These are phyloP conservation scores for Camelina hispida DNA, from an alignment of 345 rosid genomes.

Conservation along the genomic window DNA sequence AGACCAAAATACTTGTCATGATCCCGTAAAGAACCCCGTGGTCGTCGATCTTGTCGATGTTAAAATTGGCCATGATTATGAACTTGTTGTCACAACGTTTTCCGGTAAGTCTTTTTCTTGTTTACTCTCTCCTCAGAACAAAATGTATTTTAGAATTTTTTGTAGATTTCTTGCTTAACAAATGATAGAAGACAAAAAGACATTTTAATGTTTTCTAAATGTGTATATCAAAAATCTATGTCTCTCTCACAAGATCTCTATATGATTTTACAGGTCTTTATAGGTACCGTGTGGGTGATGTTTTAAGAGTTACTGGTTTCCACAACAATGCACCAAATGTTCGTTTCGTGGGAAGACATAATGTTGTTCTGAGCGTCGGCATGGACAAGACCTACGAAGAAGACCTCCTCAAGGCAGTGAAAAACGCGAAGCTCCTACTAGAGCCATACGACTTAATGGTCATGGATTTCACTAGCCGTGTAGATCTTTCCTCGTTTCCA, in stretches of 20 bases:
- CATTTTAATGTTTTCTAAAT: background rate
- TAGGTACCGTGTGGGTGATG: slow-evolving; percentile 81
- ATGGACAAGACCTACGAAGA: slow-evolving; percentile 86
- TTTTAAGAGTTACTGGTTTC: slow-evolving; percentile 75
- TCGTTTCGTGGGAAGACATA: slow-evolving; percentile 68
- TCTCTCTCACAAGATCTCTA: background rate
- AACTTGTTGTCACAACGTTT: slow-evolving; percentile 76
- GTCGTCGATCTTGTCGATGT: slow-evolving; percentile 75
- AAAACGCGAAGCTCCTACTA: slow-evolving; percentile 53
- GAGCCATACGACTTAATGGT: slow-evolving; percentile 68
- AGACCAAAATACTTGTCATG: slow-evolving; percentile 41
- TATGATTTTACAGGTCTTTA: slow-evolving; percentile 59
- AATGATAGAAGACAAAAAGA: background rate
- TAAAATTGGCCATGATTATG: slow-evolving; percentile 70
- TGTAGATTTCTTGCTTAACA: background rate
- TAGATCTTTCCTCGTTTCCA: slow-evolving; percentile 65
- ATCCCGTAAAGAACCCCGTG: slow-evolving; percentile 1
- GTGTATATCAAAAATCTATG: background rate
- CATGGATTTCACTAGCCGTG: slow-evolving; percentile 76
- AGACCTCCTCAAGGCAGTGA: slow-evolving; percentile 74
- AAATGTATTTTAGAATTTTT: background rate
- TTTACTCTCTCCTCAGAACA: background rate
- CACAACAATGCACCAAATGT: slow-evolving; percentile 80
- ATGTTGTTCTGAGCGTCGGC: slow-evolving; percentile 77
- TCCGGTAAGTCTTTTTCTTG: slow-evolving; percentile 54